Evolutionary conservation across 2,329 filamentous ascomycete species (phyloP).

Genomic region (Diaporthe destruens): DNA sequence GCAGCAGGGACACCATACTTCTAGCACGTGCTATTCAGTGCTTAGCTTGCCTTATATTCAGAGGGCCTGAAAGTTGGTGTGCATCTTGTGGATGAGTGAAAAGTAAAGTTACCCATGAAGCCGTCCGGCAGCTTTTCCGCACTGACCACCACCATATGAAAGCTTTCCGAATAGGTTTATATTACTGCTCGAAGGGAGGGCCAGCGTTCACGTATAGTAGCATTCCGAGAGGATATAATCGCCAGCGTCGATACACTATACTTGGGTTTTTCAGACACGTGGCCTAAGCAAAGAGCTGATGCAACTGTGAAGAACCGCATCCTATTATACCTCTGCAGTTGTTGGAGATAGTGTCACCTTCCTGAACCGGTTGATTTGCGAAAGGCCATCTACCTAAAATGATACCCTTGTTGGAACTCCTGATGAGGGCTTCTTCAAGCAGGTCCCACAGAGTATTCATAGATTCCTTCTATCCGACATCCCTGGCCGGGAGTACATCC

Average conservation of each 20-base stretch:
- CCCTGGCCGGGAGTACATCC: neutral
- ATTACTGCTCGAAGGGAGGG: no score
- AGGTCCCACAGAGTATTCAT: neutral
- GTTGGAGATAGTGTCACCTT: neutral
- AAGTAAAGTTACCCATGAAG: slow-evolving; percentile 5
- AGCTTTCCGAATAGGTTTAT: neutral
- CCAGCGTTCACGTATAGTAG: neutral
- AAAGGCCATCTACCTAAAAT: neutral
- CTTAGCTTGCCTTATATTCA: neutral
- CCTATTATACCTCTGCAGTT: neutral
- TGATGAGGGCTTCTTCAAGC: neutral
- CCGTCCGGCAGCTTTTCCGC: slow-evolving; percentile 2
- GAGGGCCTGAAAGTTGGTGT: neutral
- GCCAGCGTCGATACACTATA: slow-evolving; percentile 10
- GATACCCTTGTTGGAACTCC: no score
- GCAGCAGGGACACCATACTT: neutral
- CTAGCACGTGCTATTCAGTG: neutral
- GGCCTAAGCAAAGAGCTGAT: slow-evolving; percentile 5
- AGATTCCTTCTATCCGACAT: neutral
- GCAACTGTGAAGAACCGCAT: neutral
- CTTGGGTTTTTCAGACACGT: slow-evolving; percentile 8
- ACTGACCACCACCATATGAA: neutral
- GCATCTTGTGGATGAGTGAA: no score
- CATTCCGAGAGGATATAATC: slow-evolving; percentile 3
- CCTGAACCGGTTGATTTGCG: neutral